phyloP scores from a whole-genome alignment of 164 flowering plant species.

The grape (Vitis vinifera) region DNA sequence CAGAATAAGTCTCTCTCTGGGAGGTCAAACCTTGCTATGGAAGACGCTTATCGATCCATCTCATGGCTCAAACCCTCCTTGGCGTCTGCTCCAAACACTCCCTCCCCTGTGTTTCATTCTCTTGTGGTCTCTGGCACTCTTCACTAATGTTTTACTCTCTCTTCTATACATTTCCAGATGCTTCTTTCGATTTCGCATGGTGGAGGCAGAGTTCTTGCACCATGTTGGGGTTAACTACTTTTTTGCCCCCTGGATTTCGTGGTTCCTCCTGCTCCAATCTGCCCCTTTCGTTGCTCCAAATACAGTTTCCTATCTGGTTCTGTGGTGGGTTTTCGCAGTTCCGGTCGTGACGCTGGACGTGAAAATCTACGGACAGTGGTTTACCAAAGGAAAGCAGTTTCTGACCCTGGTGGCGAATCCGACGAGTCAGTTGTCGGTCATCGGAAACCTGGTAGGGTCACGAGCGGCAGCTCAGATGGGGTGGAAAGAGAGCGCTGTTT shows the following conservation, averaged over 20 bases:
- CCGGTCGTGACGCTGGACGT: conserved; percentile 16
- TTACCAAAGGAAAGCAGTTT: conserved; percentile 15
- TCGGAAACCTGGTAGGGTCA: conserved; percentile 19
- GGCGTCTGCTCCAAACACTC: no score
- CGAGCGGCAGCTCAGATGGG: conserved; percentile 16
- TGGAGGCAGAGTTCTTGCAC: conserved; percentile 22
- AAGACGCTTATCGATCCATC: conserved; percentile 7
- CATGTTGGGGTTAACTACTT: conserved; percentile 25
- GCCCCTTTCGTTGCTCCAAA: conserved; percentile 8
- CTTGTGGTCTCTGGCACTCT: conserved; percentile 8
- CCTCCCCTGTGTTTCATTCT: neutral
- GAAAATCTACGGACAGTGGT: conserved; percentile 21
- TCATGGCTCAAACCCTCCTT: neutral
- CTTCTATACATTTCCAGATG: conserved; percentile 5
- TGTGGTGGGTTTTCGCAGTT: conserved; percentile 14
- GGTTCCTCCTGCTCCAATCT: conserved; percentile 24
- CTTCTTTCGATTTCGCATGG: conserved; percentile 14
- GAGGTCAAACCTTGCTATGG: conserved; percentile 17
- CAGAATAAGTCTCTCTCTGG: conserved; percentile 14
- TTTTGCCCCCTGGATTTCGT: conserved; percentile 22
- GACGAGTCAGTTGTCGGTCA: conserved; percentile 17
- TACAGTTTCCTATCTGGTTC: conserved; percentile 1
- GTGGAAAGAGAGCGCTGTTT: conserved; percentile 18
- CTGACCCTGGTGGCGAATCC: conserved; percentile 18
- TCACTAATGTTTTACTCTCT: conserved; percentile 3